Conservation (phyloP, 305 asterid genomes). For the Fraxinus platypoda region DNA sequence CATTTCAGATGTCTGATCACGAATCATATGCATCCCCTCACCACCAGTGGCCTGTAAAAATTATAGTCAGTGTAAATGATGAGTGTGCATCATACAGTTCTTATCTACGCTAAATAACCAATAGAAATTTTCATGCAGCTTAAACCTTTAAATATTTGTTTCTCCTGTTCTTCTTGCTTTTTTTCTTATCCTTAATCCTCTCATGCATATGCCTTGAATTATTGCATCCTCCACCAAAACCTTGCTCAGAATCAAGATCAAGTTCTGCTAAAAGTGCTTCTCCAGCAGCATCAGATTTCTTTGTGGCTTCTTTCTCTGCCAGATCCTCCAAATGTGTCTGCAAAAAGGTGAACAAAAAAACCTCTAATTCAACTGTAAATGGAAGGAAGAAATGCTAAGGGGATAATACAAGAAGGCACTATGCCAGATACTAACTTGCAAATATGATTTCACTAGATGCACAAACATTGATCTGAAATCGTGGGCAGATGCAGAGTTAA, state of each 20-base stretch:
- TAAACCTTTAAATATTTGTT: conserved; percentile 72
- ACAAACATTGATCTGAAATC: conserved; percentile 67
- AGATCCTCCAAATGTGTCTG: conserved; percentile 77
- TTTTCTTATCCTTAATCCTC: conserved; percentile 75
- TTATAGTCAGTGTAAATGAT: conserved; percentile 20
- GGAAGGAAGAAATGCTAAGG: conserved; percentile 9
- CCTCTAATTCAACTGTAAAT: conserved; percentile 20
- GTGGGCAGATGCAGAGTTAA: conserved; percentile 57
- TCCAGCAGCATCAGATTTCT: conserved; percentile 91
- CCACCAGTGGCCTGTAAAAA: conserved; percentile 51
- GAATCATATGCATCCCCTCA: conserved; percentile 35
- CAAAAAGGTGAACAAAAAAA: conserved; percentile 22
- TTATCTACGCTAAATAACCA: conserved; percentile 12
- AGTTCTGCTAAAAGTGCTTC: conserved; percentile 94
- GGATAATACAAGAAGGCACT: conserved; percentile 4
- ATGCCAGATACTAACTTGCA: conserved; percentile 55
- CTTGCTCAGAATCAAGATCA: conserved; percentile 71
- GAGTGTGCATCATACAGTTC: conserved; percentile 22
- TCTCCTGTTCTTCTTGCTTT: conserved; percentile 58
- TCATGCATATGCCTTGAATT: conserved; percentile 54
- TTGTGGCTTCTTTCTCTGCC: conserved; percentile 89
- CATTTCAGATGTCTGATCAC: conserved; percentile 47
- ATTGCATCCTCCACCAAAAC: conserved; percentile 43
- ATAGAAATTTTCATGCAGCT: conserved; percentile 8
- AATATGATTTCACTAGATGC: conserved; percentile 71